A percentile compares a stretch with the other conserved stretches of the same genome.
Evolutionary conservation across 805 yeast species (phyloP).

Genomic region (Candida dajiaensis): DNA sequence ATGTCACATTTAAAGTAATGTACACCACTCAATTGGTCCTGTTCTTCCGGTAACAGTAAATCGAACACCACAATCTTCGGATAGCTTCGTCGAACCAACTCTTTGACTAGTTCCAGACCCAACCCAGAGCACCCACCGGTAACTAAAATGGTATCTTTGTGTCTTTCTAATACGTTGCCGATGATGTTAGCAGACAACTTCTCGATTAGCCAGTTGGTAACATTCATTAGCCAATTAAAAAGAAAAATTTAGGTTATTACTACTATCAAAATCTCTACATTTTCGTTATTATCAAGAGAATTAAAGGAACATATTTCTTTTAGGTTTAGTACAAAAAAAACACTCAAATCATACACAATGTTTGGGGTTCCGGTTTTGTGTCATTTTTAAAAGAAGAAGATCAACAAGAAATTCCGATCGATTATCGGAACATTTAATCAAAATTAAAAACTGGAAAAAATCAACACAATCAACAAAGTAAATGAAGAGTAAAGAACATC

Average conservation of each 20-base stretch:
- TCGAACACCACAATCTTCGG: conserved; percentile 62
- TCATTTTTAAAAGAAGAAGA: background rate
- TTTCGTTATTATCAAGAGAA: too few species aligned
- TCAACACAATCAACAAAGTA: too few species aligned
- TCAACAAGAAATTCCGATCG: background rate
- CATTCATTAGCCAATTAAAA: background rate
- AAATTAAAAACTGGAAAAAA: too few species aligned
- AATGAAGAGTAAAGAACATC: background rate
- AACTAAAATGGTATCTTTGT: conserved; percentile 57
- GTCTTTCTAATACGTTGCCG: conserved; percentile 48
- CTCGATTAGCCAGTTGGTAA: background rate
- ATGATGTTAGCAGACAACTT: conserved; percentile 28
- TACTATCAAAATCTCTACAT: too few species aligned
- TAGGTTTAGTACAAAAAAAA: too few species aligned
- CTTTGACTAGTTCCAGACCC: conserved; percentile 56
- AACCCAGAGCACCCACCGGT: conserved; percentile 86
- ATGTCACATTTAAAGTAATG: conserved; percentile 68
- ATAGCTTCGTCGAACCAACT: conserved; percentile 38
- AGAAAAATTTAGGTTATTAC: too few species aligned
- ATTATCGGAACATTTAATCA: background rate
- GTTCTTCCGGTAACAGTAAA: conserved; percentile 29
- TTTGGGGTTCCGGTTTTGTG: background rate
- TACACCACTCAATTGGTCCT: conserved; percentile 33
- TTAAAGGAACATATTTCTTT: too few species aligned
- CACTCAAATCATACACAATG: background rate